phyloP scores from a whole-genome alignment of 208 protist species.

The Trypanosomatidae sp. region DNA sequence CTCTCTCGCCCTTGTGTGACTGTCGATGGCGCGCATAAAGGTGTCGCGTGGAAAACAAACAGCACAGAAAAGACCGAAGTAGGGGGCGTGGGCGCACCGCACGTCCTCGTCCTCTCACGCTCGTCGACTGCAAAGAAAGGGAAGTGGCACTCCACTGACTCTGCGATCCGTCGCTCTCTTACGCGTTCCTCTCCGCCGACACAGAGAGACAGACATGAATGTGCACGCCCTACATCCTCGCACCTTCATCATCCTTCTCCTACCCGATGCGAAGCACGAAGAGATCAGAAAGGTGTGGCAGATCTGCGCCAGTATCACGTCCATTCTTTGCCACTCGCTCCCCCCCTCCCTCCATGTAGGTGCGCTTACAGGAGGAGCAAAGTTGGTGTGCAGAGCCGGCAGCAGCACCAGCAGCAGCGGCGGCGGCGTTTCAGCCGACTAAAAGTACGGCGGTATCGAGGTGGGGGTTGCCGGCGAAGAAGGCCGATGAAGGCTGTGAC shows the following conservation, averaged over 20 bases:
- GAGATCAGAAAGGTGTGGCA: neutral
- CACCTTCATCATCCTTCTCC: neutral
- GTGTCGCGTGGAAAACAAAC: too few species aligned
- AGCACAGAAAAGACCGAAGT: neutral
- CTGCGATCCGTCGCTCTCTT: neutral
- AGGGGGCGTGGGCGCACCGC: neutral
- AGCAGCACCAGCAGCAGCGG: too few species aligned
- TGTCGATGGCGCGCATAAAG: neutral
- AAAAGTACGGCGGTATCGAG: neutral
- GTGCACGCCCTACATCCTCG: neutral
- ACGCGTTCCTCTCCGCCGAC: neutral
- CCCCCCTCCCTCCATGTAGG: neutral
- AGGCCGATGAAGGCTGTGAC: neutral
- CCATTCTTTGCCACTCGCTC: conserved; percentile 8
- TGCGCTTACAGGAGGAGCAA: neutral
- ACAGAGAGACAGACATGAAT: neutral
- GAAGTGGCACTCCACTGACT: neutral
- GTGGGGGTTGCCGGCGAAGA: neutral
- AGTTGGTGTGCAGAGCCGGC: neutral
- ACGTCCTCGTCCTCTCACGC: neutral
- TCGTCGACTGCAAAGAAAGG: neutral
- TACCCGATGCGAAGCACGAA: neutral
- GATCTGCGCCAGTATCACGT: conserved; percentile 12
- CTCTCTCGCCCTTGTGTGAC: neutral
- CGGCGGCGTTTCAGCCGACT: neutral